Conservation (phyloP, 179 eudicot genomes). For the Spinacia oleracea region DNA sequence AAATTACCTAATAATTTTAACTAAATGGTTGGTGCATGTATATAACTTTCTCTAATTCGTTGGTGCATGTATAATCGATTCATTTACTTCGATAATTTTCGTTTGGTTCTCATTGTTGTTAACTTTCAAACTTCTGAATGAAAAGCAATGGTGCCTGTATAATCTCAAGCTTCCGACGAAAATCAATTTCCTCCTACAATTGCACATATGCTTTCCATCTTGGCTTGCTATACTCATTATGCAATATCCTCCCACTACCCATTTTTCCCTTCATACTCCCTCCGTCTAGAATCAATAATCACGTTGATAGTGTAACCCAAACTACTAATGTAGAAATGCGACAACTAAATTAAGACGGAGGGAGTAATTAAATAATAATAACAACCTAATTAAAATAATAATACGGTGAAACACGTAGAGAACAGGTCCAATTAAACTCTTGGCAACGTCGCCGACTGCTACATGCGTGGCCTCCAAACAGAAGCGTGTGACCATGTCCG, state of each 20-base stretch:
- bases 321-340: neutral
- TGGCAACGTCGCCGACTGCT: neutral
- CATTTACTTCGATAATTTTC: too few relatives aligned
- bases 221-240: neutral
- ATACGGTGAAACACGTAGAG: neutral
- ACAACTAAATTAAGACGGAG: neutral
- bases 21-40: neutral
- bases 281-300: neutral
- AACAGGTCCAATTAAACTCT: neutral
- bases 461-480: slow-evolving; percentile 13
- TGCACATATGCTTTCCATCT: neutral
- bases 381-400: neutral
- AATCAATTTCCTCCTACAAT: neutral
- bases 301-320: neutral
- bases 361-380: too few relatives aligned
- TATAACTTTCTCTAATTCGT: neutral
- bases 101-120: neutral
- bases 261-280: neutral
- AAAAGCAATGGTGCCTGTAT: neutral
- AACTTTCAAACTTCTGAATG: neutral
- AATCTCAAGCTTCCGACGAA: neutral
- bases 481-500: slow-evolving; percentile 3
- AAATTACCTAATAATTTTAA: neutral
- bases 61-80: neutral
- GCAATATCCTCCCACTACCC: neutral